phyloP scores from a whole-genome alignment of 1,139 yeast genomes.

The Yamadazyma jaroonii region DNA sequence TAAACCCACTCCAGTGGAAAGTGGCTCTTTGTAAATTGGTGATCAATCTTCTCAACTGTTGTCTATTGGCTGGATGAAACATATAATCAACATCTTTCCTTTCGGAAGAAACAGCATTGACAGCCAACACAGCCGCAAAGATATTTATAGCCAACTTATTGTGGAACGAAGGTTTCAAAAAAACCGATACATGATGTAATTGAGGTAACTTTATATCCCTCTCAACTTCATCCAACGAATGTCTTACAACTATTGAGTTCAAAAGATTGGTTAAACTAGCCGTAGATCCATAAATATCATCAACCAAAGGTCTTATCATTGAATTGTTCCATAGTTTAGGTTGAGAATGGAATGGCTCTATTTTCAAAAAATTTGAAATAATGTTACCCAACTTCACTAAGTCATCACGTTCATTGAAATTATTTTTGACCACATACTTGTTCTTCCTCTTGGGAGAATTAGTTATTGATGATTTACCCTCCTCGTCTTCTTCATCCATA shows the following conservation, averaged over 20 bases:
- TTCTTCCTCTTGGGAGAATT: conserved; percentile 25
- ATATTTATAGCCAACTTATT: conserved; percentile 60
- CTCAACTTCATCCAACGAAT: conserved; percentile 50
- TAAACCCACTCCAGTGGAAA: conserved; percentile 73
- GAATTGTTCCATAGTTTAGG: conserved; percentile 46
- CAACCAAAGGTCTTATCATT: conserved; percentile 48
- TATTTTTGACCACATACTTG: conserved; percentile 36
- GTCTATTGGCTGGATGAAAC: conserved; percentile 60
- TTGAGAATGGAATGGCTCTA: conserved; percentile 56
- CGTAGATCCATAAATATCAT: conserved; percentile 36
- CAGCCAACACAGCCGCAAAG: conserved; percentile 64
- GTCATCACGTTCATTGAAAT: conserved; percentile 46
- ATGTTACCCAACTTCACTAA: conserved; percentile 51
- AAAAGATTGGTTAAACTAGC: conserved; percentile 40
- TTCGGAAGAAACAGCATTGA: conserved; percentile 72
- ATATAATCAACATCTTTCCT: conserved; percentile 65
- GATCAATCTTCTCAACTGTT: conserved; percentile 53
- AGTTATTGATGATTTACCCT: conserved; percentile 11
- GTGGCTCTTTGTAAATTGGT: conserved; percentile 65
- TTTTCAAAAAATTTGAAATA: conserved; percentile 50
- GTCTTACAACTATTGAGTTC: conserved; percentile 51
- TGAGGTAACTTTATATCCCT: conserved; percentile 57
- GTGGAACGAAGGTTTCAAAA: conserved; percentile 58
- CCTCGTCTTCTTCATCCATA: conserved; percentile 44
- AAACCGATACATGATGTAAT: conserved; percentile 54